phyloP scores from a whole-genome alignment of 1,284 basidiomycete genomes.

The Sphaerobolus stellatus region DNA sequence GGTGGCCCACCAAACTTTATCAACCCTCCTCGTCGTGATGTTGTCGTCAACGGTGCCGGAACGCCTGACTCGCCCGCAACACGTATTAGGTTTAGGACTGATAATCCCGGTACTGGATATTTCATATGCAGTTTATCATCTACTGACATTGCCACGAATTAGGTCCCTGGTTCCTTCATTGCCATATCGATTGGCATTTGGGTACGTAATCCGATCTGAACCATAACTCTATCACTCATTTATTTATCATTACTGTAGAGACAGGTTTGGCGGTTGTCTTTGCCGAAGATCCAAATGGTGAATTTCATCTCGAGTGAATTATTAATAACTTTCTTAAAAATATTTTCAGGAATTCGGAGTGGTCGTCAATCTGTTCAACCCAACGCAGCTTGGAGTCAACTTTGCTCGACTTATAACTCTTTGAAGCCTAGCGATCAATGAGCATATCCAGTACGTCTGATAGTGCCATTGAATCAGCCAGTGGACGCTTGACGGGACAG shows the following conservation, averaged over 20 bases:
- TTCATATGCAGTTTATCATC: background rate
- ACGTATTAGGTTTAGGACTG: slow-evolving; percentile 9
- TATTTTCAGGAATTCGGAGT: slow-evolving; percentile 1
- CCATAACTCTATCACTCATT: background rate
- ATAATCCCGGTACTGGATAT: slow-evolving; percentile 3
- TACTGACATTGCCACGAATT: background rate
- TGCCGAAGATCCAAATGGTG: slow-evolving; percentile 9
- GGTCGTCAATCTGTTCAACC: slow-evolving; percentile 6
- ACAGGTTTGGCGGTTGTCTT: slow-evolving; percentile 12
- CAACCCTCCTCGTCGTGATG: slow-evolving; percentile 21
- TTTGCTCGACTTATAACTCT: slow-evolving; percentile 6
- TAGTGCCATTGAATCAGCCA: no score
- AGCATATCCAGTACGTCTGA: no score
- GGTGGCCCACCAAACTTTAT: slow-evolving; percentile 14
- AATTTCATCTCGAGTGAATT: background rate
- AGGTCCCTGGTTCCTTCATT: slow-evolving; percentile 10
- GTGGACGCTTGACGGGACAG: no score
- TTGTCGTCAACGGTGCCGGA: slow-evolving; percentile 8
- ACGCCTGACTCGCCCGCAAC: background rate
- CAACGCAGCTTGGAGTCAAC: slow-evolving; percentile 3
- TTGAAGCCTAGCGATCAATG: slow-evolving; percentile 1
- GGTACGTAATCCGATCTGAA: background rate
- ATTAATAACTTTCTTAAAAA: background rate
- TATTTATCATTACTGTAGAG: background rate
- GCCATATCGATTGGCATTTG: slow-evolving; percentile 13